These are phyloP conservation scores for Sporobolomyces phaffii DNA, from an alignment of 768 basidiomycete species.

Conservation along the genomic window DNA sequence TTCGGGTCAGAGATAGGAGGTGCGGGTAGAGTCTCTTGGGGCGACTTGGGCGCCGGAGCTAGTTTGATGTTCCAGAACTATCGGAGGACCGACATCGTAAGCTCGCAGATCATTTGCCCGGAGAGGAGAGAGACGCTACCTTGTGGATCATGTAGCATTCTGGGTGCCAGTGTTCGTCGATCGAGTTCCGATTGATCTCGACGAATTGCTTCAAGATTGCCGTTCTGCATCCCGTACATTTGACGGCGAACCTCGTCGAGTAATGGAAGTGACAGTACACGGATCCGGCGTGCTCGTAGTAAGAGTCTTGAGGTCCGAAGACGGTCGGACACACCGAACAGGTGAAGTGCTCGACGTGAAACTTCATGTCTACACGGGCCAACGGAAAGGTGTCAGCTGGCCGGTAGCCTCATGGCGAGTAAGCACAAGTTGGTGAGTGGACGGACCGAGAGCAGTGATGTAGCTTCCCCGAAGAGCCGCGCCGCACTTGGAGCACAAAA, in stretches of 20 bases:
- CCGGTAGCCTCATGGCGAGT: no score
- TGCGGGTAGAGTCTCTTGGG: slow-evolving; percentile 6
- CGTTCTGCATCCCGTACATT: slow-evolving; percentile 93
- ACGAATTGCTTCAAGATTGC: slow-evolving; percentile 99
- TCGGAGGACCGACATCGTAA: not conserved
- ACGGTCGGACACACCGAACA: slow-evolving; percentile 93
- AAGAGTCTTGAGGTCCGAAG: slow-evolving; percentile 96
- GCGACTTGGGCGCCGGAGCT: slow-evolving; percentile 44
- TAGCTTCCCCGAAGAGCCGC: slow-evolving; percentile 93
- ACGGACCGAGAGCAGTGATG: slow-evolving; percentile 96
- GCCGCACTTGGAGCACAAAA: slow-evolving; percentile 94
- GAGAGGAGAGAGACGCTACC: slow-evolving; percentile 50
- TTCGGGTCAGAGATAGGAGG: no score
- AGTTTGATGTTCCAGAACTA: slow-evolving; percentile 98
- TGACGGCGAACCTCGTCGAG: slow-evolving; percentile 95
- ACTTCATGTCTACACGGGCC: slow-evolving; percentile 76
- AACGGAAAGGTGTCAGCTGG: not conserved
- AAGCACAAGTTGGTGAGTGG: no score
- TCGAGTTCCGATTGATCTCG: slow-evolving; percentile 96
- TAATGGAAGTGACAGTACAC: slow-evolving; percentile 99
- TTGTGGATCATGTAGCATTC: slow-evolving; percentile 99
- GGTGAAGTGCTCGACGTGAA: slow-evolving; percentile 98
- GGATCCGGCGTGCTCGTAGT: slow-evolving; percentile 96
- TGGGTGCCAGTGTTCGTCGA: slow-evolving; percentile 99
- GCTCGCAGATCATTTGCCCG: not conserved